Base-by-base conservation (phyloP, 2,329 filamentous ascomycete species). In the Aspergillus niger region DNA sequence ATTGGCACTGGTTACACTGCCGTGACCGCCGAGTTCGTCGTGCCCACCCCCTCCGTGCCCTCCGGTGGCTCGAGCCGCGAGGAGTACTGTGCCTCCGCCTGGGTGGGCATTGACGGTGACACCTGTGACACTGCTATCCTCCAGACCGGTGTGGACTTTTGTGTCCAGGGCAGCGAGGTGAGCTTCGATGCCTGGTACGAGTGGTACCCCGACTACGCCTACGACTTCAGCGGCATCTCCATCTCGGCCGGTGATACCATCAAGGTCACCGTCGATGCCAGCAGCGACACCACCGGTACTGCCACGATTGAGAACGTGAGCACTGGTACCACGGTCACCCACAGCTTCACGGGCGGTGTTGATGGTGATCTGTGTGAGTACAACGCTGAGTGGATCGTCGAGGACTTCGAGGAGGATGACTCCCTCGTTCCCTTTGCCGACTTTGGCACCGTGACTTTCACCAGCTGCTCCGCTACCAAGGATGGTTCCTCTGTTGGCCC, bases 91-190 rank as follows among this genome's bases (percentile, higher is more conserved):
- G 80, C 81, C 17, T 81, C 82, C 2, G 83, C 82, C 5, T 86
- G 83, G 85, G 83, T 86, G 11, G 84, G 84, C 36, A 86, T 87
- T 52, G 84, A 86, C 62, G 85, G 85, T 13, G 82, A 85, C 65
- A 84, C 82, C 8, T 86, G 81, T 71, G 63, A 62, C 24, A 79
- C 74, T 4, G 81, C 82, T 8, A 84, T 86, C 58, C 73, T 86
- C 2, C 83, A 86, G 70, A 83, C 83, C 3, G 84, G 84, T 47
- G 70, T 86, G 52, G 83, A 86, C 71, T 85, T 85, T 70, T 80
- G 78, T 52, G 71, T 82, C 30, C 66, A 77, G 44, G 76, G 74
- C 2, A 71, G 70, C 22, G 63, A 67, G 0, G 77, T 80, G 3
- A 77, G 74, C 8, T 86, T 79, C 65, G 80, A 82, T 58, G 82